Evolutionary conservation across 2,329 filamentous ascomycete genomes (phyloP), one percentile per base, ranked within the genome.

Genomic region (Graphilbum ipis-grandicollis): DNA sequence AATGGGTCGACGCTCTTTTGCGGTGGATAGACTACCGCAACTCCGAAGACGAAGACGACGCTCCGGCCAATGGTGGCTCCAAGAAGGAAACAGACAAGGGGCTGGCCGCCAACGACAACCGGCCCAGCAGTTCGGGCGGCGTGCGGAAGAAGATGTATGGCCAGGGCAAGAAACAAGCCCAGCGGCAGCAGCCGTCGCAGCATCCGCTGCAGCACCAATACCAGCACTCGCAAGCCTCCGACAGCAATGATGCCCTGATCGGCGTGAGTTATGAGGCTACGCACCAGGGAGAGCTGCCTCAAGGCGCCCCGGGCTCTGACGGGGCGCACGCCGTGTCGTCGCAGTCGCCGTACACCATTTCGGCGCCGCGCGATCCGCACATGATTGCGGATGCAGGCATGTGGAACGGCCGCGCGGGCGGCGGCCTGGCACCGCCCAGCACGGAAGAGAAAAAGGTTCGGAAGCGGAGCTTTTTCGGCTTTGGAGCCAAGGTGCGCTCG

Each of bases 1-100:
- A 78, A 32, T 98, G 90, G 90, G 88, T 98, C 2, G 81, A 92
- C 39, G 79, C 82, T 18, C 63, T 98, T 30, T 62, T 96, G 41
- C 79, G 83, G 46, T 93, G 92, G 65, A 86, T 93, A 30, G 84
- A 94, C 48, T 76, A 71, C 49, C 67, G 65, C 36, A 75, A 80
- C 30, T 60, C 66, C 2, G 64, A 70, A 14, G 66, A 79, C 12
- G 72, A 68, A 40, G 63, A 66, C 28, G 41, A 44, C 2, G 29
- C 28, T 14, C 15, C 29, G 10, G 36, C 9, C 14, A 13, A 7
- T 12, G 26, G 8, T 13, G 50, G 15, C 34, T 50, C 18, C 12
- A 59, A 59, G 36, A 47, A 58, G 44, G 50, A 54, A 22, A 46
- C 52, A 45, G 18, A 63, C 10, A 63, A 63, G 31, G 55, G 58